These are phyloP conservation scores for Xerocomus potaroensis DNA, from an alignment of 768 basidiomycete species.

Conservation along the genomic window DNA sequence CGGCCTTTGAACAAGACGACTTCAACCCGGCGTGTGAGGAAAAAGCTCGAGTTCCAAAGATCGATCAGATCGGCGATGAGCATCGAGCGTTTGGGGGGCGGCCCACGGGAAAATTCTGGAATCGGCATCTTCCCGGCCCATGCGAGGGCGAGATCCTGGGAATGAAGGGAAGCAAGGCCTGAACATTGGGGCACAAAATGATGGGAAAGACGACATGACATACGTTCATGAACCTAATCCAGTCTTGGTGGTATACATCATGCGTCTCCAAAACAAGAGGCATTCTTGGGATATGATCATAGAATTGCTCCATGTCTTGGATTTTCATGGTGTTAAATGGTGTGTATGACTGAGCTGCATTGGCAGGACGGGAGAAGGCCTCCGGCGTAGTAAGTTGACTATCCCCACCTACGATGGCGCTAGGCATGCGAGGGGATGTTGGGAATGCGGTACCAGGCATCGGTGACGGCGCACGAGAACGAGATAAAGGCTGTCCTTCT, in stretches of 20 bases:
- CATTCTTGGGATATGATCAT: conserved; percentile 65
- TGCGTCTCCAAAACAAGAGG: conserved; percentile 68
- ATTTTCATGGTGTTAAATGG: conserved; percentile 69
- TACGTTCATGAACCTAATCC: conserved; percentile 76
- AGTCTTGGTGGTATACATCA: conserved; percentile 75
- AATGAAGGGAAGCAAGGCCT: neutral
- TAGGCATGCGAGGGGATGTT: conserved; percentile 27
- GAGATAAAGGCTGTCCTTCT: conserved; percentile 48
- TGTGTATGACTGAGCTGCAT: conserved; percentile 60
- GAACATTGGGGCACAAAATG: neutral
- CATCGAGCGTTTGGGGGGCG: conserved; percentile 51
- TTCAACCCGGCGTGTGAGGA: conserved; percentile 71
- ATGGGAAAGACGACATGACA: conserved; percentile 36
- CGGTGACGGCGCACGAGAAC: conserved; percentile 49
- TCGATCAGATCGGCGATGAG: conserved; percentile 71
- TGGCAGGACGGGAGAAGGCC: conserved; percentile 70
- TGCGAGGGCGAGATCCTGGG: conserved; percentile 65
- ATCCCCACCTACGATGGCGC: conserved; percentile 20
- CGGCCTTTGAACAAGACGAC: conserved; percentile 76
- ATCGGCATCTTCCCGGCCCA: conserved; percentile 78
- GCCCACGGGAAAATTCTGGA: conserved; percentile 44
- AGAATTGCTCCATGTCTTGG: conserved; percentile 73
- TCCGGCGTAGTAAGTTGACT: conserved; percentile 55
- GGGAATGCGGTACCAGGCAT: conserved; percentile 37
- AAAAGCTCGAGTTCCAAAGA: conserved; percentile 77